A percentile compares a stretch with the other conserved stretches of the same genome.
These are phyloP conservation scores for Henningerozyma blattae DNA, from an alignment of 805 yeast genomes.

Conservation along the genomic window DNA sequence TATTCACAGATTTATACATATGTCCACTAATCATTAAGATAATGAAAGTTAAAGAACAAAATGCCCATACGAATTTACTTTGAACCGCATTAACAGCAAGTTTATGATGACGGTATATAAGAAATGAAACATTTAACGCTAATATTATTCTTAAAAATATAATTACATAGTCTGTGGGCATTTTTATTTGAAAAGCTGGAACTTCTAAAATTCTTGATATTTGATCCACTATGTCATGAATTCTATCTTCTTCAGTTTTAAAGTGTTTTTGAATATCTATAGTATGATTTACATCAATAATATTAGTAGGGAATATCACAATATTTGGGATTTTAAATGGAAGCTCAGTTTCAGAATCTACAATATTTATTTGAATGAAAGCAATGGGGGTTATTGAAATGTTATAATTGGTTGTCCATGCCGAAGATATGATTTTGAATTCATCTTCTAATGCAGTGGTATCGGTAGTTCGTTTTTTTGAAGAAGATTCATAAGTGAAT, in stretches of 20 bases:
- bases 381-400: no score
- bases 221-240: slow-evolving; percentile 17
- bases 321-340: no score
- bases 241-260: slow-evolving; percentile 26
- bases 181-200: slow-evolving; percentile 20
- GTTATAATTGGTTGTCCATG: no score
- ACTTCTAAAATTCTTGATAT: slow-evolving; percentile 15
- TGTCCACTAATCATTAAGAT: slow-evolving; percentile 75
- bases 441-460: no score
- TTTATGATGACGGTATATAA: slow-evolving; percentile 21
- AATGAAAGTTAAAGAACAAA: slow-evolving; percentile 41
- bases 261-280: slow-evolving; percentile 17
- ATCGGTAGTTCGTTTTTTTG: no score
- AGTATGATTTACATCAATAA: slow-evolving; percentile 3
- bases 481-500: no score
- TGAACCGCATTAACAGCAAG: slow-evolving; percentile 31
- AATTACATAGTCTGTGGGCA: slow-evolving; percentile 29
- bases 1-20: slow-evolving; percentile 85
- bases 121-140: slow-evolving; percentile 25
- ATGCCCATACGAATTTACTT: slow-evolving; percentile 62
- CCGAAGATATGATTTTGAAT: no score
- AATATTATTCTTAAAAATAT: slow-evolving; percentile 23
- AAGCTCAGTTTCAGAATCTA: no score
- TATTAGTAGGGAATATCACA: background rate
- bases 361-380: no score